phyloP scores from a whole-genome alignment of 2,329 filamentous ascomycete genomes.

The Penicillium hordei region DNA sequence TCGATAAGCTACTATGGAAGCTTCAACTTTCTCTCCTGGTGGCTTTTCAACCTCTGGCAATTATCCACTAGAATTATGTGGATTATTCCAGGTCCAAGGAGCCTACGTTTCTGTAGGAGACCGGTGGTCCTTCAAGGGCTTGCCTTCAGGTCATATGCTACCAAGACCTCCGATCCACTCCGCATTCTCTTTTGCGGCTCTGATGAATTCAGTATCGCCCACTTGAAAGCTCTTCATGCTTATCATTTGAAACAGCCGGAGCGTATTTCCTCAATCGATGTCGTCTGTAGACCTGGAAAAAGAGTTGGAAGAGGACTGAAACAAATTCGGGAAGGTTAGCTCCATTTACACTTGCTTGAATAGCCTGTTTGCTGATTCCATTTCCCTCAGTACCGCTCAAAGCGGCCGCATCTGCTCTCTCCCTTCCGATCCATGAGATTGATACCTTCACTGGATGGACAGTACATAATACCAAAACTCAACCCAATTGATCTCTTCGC shows the following conservation, averaged over 20 bases:
- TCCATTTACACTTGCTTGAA: not conserved
- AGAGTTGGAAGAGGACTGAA: constrained; percentile 73
- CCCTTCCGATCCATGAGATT: constrained; percentile 68
- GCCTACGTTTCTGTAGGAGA: constrained; percentile 26
- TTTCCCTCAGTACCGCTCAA: constrained; percentile 68
- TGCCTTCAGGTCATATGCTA: constrained; percentile 28
- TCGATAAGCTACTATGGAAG: constrained; percentile 24
- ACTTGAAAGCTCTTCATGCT: constrained; percentile 66
- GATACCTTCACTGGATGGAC: constrained; percentile 83
- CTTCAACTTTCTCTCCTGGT: constrained; percentile 4
- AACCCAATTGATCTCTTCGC: constrained; percentile 10
- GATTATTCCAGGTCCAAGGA: constrained; percentile 21
- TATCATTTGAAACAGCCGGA: constrained; percentile 56
- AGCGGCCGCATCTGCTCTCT: constrained; percentile 60
- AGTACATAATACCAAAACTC: constrained; percentile 47
- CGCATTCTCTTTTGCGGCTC: constrained; percentile 92
- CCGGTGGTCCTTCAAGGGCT: constrained; percentile 10
- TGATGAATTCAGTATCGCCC: constrained; percentile 81
- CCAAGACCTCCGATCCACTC: constrained; percentile 56
- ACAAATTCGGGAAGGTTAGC: constrained; percentile 64
- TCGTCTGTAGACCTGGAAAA: constrained; percentile 79
- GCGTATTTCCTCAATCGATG: constrained; percentile 74
- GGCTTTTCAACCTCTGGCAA: not conserved
- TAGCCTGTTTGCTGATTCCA: constrained; percentile 8
- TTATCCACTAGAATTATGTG: constrained; percentile 24